Conservation (phyloP, 345 rosid species). For the Raphanus raphanistrum region DNA sequence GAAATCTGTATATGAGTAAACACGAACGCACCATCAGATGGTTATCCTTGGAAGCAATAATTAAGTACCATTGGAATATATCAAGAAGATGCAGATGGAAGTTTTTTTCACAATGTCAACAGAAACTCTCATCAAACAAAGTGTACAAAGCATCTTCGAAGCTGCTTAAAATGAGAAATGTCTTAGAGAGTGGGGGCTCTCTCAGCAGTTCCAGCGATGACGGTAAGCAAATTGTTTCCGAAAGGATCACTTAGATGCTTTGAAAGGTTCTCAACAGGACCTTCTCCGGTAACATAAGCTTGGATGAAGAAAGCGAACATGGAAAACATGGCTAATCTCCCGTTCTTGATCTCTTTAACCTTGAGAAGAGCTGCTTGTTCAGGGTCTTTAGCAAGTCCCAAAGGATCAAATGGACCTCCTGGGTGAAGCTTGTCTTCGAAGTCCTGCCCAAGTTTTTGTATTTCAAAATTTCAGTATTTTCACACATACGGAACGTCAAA, state of each 20-base stretch:
- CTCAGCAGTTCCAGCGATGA: slow-evolving; percentile 69
- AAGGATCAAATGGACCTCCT: slow-evolving; percentile 96
- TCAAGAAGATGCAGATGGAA: slow-evolving; percentile 21
- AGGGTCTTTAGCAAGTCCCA: slow-evolving; percentile 90
- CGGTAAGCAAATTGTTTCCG: slow-evolving; percentile 97
- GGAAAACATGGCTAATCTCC: slow-evolving; percentile 93
- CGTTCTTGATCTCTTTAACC: slow-evolving; percentile 97
- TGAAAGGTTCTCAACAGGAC: slow-evolving; percentile 90
- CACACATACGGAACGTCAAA: not conserved
- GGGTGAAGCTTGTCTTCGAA: slow-evolving; percentile 98
- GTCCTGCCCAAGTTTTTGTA: slow-evolving; percentile 43
- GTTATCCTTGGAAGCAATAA: slow-evolving; percentile 1
- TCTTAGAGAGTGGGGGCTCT: slow-evolving; percentile 83
- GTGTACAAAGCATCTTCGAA: slow-evolving; percentile 37
- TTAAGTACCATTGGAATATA: slow-evolving; percentile 21
- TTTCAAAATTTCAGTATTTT: not conserved
- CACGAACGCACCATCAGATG: not conserved
- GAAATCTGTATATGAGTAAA: not conserved
- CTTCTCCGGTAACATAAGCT: slow-evolving; percentile 95
- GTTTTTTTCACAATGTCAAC: slow-evolving; percentile 32
- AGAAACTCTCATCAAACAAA: slow-evolving; percentile 22
- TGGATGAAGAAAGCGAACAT: slow-evolving; percentile 89
- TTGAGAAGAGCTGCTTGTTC: slow-evolving; percentile 92
- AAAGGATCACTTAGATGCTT: slow-evolving; percentile 96
- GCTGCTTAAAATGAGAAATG: slow-evolving; percentile 2